Percentiles rank a stretch among this genome's conserved stretches.
Conservation (phyloP, 495 filamentous ascomycete genomes). For the Xylaria telfairii region DNA sequence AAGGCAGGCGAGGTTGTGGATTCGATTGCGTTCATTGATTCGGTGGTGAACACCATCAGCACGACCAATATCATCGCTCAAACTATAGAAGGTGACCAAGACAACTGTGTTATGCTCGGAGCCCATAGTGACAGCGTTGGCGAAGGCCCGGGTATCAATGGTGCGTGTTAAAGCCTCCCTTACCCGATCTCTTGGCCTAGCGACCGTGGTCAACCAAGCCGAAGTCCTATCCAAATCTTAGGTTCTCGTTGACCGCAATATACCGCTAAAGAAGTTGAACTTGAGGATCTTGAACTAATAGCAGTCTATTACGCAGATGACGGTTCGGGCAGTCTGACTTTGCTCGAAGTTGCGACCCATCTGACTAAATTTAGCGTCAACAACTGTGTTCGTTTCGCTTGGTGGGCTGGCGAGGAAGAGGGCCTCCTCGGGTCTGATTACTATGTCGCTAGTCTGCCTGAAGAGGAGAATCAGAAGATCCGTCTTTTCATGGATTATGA, state of each 20-base stretch:
- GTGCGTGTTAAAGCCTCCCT: neutral
- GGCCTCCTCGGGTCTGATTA: constrained; percentile 63
- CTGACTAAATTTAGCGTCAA: constrained; percentile 57
- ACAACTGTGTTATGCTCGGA: constrained; percentile 64
- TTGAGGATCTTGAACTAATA: constrained; percentile 28
- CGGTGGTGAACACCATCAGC: constrained; percentile 49
- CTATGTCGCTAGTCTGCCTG: constrained; percentile 55
- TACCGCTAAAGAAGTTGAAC: neutral
- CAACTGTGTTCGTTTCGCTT: constrained; percentile 63
- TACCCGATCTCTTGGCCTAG: neutral
- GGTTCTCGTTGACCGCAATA: too few relatives aligned
- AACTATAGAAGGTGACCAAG: constrained; percentile 58
- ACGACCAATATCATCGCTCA: constrained; percentile 63
- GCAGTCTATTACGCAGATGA: constrained; percentile 44
- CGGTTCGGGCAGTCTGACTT: constrained; percentile 57
- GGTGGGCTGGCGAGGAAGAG: constrained; percentile 65
- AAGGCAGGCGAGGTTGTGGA: constrained; percentile 53
- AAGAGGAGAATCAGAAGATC: constrained; percentile 60
- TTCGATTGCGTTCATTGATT: constrained; percentile 62
- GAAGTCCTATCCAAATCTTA: neutral
- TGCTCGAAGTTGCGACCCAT: constrained; percentile 61
- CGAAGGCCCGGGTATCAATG: constrained; percentile 51
- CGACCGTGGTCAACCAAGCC: neutral
- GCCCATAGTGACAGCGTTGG: constrained; percentile 62
- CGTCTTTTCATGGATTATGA: constrained; percentile 66